Evolutionary conservation across 1,139 yeast genomes (phyloP), one percentile per base, ranked within the genome.

Genomic region (Schizosaccharomyces versatilis): DNA sequence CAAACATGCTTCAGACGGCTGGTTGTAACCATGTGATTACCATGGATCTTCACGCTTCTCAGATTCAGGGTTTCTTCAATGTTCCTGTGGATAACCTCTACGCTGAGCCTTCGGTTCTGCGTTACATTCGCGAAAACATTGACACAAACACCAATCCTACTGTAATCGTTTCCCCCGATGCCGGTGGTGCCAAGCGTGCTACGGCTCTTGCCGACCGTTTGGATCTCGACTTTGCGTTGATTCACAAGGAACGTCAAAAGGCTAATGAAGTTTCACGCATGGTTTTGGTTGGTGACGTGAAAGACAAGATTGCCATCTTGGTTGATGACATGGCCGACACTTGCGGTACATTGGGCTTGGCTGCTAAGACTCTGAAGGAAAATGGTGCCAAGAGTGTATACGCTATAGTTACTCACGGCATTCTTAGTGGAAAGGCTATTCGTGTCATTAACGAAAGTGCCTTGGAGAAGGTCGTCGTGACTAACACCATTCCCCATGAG

Each of bases 181-280:
- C 98, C 3, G 98, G 98, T 64, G 98, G 98, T 57, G 98, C 98
- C 58, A 90, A 90, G 69, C 78, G 98, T 60, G 97, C 98, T 40
- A 84, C 95, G 1, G 81, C 90, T 1, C 76, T 90, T 59, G 98
- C 98, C 1, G 99, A 90, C 68, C 77, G 84, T 0, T 71, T 93
- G 58, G 90, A 86, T 19, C 77, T 93, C 71, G 76, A 88, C 40
- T 88, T 93, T 72, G 98, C 99, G 0, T 73, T 93, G 66, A 86
- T 93, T 61, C 97, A 93, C 69, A 93, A 93, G 68, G 99, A 93
- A 66, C 75, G 95, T 65, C 74, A 95, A 59, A 77, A 80, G 53
- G 73, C 72, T 12, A 90, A 90, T 67, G 96, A 88, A 67, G 95
- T 88, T 38, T 79, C 90, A 48, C 76, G 86, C 64, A 88, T 88